Conservation (phyloP, 2,329 filamentous ascomycete genomes). For the Sporothrix protearum region DNA sequence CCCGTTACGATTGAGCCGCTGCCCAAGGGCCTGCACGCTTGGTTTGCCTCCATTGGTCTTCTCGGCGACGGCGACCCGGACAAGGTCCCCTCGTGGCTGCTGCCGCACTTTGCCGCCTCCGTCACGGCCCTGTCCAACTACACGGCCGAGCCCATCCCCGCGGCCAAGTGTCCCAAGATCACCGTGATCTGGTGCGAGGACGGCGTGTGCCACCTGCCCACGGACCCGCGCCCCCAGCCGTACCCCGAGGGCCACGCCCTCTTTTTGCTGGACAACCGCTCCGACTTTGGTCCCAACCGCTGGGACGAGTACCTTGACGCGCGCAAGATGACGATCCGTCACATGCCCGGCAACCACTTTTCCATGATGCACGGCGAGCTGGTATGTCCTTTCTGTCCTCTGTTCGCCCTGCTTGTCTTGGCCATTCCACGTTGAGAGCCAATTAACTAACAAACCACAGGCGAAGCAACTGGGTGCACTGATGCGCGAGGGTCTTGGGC, state of each 20-base stretch:
- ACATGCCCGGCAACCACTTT: conserved; percentile 72
- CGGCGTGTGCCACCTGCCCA: conserved; percentile 64
- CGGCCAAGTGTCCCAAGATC: conserved; percentile 56
- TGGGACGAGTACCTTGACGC: conserved; percentile 64
- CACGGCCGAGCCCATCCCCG: conserved; percentile 60
- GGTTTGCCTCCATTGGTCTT: conserved; percentile 69
- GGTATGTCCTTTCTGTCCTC: conserved; percentile 32
- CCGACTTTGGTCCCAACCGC: conserved; percentile 65
- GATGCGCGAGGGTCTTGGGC: conserved; percentile 37
- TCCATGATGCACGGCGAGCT: conserved; percentile 66
- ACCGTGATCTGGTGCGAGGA: conserved; percentile 70
- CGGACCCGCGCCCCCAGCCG: conserved; percentile 61
- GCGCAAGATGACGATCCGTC: conserved; percentile 59
- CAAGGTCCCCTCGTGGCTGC: conserved; percentile 68
- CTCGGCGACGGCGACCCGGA: conserved; percentile 58
- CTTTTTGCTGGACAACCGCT: conserved; percentile 70
- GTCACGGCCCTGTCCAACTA: conserved; percentile 68
- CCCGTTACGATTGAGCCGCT: conserved; percentile 66
- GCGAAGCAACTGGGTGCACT: conserved; percentile 39
- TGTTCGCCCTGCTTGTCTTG: too few species aligned
- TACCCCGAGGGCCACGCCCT: conserved; percentile 58
- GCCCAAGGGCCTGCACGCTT: conserved; percentile 61
- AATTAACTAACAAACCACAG: conserved; percentile 32
- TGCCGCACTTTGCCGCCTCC: conserved; percentile 68
- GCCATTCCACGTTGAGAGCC: too few species aligned